Evolutionary conservation across 1,284 basidiomycete species (phyloP).

Genomic region (Megacollybia platyphylla): DNA sequence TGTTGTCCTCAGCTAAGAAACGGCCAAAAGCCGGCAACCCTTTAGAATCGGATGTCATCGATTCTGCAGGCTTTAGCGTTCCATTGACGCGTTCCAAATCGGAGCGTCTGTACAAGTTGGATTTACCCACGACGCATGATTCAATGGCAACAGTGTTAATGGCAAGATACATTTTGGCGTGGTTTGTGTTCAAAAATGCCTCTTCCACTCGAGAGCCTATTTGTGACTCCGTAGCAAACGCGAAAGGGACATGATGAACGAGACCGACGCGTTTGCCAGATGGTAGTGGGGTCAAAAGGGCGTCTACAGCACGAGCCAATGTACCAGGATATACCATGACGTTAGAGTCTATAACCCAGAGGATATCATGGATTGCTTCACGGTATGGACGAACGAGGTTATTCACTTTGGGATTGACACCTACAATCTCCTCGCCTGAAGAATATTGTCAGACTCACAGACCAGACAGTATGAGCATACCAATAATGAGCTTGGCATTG

Average conservation of each 20-base stretch:
- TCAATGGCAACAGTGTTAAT: conserved; percentile 84
- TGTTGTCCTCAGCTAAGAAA: conserved; percentile 92
- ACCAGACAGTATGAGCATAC: conserved; percentile 29
- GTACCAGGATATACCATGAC: conserved; percentile 73
- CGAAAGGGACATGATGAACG: conserved; percentile 95
- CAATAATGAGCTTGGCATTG: conserved; percentile 60
- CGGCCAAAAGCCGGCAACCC: conserved; percentile 74
- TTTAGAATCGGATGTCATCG: conserved; percentile 17
- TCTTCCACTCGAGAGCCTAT: conserved; percentile 85
- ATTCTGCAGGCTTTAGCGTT: conserved; percentile 32
- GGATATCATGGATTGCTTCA: conserved; percentile 74
- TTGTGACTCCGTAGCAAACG: conserved; percentile 52
- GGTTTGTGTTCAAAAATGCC: conserved; percentile 92
- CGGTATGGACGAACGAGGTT: conserved; percentile 83
- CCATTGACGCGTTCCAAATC: conserved; percentile 69
- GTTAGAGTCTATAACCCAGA: conserved; percentile 97
- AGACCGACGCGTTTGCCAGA: conserved; percentile 55
- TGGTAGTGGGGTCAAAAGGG: conserved; percentile 33
- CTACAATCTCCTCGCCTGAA: conserved; percentile 62
- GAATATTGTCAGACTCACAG: conserved; percentile 5
- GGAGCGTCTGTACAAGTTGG: conserved; percentile 85
- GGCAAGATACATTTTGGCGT: conserved; percentile 98
- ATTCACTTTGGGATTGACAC: conserved; percentile 97
- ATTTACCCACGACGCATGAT: conserved; percentile 96
- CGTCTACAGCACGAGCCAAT: conserved; percentile 77